Evolutionary conservation across 108 stramenopile species (phyloP).

Genomic region (Fragilariopsis cylindrus): DNA sequence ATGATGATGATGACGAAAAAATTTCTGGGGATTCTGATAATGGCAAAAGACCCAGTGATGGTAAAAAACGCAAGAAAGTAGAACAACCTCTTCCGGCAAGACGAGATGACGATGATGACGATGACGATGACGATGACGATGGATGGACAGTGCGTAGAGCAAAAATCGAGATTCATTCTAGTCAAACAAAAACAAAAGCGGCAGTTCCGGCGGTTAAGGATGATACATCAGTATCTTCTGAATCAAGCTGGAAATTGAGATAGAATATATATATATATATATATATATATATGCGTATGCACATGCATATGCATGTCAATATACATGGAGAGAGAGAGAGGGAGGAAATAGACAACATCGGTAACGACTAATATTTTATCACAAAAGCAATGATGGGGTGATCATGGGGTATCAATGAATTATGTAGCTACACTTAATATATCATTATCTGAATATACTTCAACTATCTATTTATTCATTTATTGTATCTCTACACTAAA

Average conservation of each 20-base stretch:
- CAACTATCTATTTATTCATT: neutral
- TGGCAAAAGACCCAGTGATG: neutral
- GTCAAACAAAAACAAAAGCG: neutral
- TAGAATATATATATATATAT: neutral
- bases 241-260: neutral
- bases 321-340: no score
- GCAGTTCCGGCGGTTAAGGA: neutral
- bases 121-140: constrained; percentile 12
- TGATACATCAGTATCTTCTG: neutral
- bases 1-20: neutral
- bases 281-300: neutral
- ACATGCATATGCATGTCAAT: neutral
- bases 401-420: no score
- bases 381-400: no score
- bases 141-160: neutral
- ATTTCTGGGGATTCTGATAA: constrained; percentile 1
- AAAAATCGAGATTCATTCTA: neutral
- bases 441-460: no score
- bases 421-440: no score
- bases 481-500: constrained; percentile 31
- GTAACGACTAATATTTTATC: no score
- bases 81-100: no score
- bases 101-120: neutral
- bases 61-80: neutral
- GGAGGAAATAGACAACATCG: no score